These are phyloP conservation scores for Xylaria longipes DNA, from an alignment of 495 filamentous ascomycete genomes.

Conservation along the genomic window DNA sequence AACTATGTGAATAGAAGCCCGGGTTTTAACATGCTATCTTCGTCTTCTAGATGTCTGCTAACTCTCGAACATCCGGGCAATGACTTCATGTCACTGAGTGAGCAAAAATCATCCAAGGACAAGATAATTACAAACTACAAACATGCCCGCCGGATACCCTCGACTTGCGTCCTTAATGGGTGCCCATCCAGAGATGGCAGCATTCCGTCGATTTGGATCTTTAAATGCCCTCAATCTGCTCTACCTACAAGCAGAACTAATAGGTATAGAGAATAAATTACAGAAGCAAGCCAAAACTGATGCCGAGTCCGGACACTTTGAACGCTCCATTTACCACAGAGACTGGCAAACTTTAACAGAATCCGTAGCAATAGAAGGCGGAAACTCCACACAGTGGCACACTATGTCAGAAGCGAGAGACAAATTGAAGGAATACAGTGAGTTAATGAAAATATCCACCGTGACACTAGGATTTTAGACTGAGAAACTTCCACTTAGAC, in stretches of 20 bases:
- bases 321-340: neutral
- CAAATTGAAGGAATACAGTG: constrained; percentile 4
- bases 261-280: neutral
- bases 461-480: neutral
- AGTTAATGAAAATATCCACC: neutral
- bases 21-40: neutral
- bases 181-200: neutral
- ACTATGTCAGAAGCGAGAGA: neutral
- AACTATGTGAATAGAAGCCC: neutral
- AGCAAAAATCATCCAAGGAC: neutral
- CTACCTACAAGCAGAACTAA: neutral
- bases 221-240: neutral
- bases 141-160: constrained; percentile 1
- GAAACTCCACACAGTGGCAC: neutral
- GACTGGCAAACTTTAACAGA: neutral
- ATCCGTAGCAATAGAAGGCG: neutral
- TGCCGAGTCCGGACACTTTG: neutral
- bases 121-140: neutral
- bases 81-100: neutral
- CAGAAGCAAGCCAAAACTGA: neutral
- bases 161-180: constrained; percentile 10
- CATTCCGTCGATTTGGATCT: neutral
- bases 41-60: neutral
- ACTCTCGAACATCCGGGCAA: neutral
- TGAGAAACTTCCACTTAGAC: neutral